A percentile compares a stretch with the other conserved stretches of the same genome.
phyloP scores from a whole-genome alignment of 2,329 filamentous ascomycete genomes.

The Juglanconis juglandina region DNA sequence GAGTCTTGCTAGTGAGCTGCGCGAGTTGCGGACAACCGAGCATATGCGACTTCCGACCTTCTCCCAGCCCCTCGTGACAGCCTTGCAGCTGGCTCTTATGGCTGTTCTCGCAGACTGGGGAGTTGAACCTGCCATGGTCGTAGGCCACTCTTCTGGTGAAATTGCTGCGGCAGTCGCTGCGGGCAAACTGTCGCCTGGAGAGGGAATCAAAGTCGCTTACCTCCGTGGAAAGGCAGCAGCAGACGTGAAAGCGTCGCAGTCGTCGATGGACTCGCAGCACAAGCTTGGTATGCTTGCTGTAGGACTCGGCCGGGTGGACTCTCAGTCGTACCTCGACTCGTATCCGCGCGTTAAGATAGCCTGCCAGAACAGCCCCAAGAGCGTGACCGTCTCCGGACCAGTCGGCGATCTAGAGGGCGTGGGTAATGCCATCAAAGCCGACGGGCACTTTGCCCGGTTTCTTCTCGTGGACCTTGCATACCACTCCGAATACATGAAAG shows the following conservation, averaged over 20 bases:
- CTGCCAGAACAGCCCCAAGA: constrained; percentile 23
- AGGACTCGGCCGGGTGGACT: not conserved
- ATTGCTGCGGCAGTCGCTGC: constrained; percentile 13
- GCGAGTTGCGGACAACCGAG: constrained; percentile 11
- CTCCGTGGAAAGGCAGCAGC: not conserved
- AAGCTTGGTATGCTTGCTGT: constrained; percentile 8
- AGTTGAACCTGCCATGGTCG: not conserved
- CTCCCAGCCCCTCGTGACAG: constrained; percentile 1
- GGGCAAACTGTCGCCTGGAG: not conserved
- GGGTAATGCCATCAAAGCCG: constrained; percentile 17
- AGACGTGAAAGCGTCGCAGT: not conserved
- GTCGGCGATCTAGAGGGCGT: constrained; percentile 21
- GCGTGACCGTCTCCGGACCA: constrained; percentile 33
- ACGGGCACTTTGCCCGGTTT: constrained; percentile 26
- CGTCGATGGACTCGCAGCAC: not conserved
- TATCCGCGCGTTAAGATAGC: not conserved
- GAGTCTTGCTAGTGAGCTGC: constrained; percentile 19
- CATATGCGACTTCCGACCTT: constrained; percentile 21
- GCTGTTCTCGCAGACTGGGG: not conserved
- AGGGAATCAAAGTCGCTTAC: not conserved
- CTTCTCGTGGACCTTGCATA: constrained; percentile 31
- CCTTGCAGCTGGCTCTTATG: not conserved
- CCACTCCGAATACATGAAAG: not conserved
- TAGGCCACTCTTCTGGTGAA: constrained; percentile 9
- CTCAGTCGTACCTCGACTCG: not conserved